Evolutionary conservation across 495 filamentous ascomycete genomes (phyloP), one percentile per base, ranked within the genome.

Genomic region (Annulohypoxylon maeteangense): DNA sequence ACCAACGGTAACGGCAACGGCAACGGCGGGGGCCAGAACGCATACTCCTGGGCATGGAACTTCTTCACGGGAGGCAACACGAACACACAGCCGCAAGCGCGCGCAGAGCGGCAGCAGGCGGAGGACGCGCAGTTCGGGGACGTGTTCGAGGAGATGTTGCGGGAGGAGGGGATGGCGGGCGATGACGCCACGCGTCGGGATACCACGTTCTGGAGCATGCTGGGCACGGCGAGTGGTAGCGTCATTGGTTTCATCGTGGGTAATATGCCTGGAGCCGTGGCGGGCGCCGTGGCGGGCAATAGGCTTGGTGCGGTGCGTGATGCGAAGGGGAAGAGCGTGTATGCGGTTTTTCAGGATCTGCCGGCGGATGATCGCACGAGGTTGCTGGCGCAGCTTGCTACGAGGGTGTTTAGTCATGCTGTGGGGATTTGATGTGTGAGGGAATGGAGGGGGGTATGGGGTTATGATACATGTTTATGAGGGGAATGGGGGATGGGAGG

Each of bases 91-190:
- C 56, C 18, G 3, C 51, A 59, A 42, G 62, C 76, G 18, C 68
- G 66, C 44, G 54, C 74, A 14, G 68, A 62, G 31, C 73, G 82
- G 7, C 77, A 76, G 62, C 74, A 74, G 63, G 80, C 88, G 73
- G 85, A 89, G 69, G 85, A 89, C 48, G 88, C 90, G 65, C 95
- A 98, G 80, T 99, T 98, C 76, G 93, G 90, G 18, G 87, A 88
- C 67, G 91, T 93, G 2, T 99, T 99, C 75, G 96, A 99, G 84
- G 95, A 99, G 85, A 99, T 99, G 95, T 80, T 98, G 79, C 88
- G 91, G 34, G 95, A 99, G 72, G 91, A 98, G 76, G 95, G 95
- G 0, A 86, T 98, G 79, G 90, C 91, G 0, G 89, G 90, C 61
- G 85, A 87, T 18, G 77, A 72, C 6, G 81, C 74, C 42, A 79